Evolutionary conservation across 1,284 basidiomycete genomes (phyloP), one percentile per base, ranked within the genome.

Genomic region (Cryptococcus sp.): DNA sequence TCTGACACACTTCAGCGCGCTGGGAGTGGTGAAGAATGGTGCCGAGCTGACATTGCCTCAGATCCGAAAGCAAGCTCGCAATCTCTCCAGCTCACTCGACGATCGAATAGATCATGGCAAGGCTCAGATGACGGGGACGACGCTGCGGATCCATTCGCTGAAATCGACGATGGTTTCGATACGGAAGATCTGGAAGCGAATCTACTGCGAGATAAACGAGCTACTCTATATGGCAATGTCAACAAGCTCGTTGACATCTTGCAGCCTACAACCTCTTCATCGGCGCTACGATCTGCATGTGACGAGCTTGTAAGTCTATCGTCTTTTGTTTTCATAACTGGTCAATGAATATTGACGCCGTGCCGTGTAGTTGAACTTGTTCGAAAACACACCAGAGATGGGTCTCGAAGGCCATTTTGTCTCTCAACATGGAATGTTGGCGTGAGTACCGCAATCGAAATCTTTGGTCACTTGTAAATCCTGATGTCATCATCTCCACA

Each of bases 91-190:
- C 81, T 97, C 54, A 91, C 90, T 1, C 80, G 89, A 53, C 76
- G 93, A 44, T 92, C 91, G 22, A 92, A 88, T 73, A 87, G 86
- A 74, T 91, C 91, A 22, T 94, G 91, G 91, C 79, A 87, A 13
- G 89, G 87, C 7, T 89, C 91, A 51, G 87, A 88, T 26, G 85
- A 89, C 34, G 85, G 85, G 4, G 91, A 94, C 59, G 91, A 93
- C 59, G 91, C 92, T 48, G 88, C 90, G 57, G 93, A 96, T 81
- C 93, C 93, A 0, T 97, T 97, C 69, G 92, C 93, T 0, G 92
- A 94, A 88, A 92, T 95, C 62, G 91, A 95, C 65, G 91, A 93
- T 81, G 90, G 75, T 41, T 74, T 89, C 29, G 92, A 90, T 62
- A 86, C 85, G 2, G 89, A 93, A 69, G 89, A 91, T 64, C 81